Conservation (phyloP, 2,329 filamentous ascomycete species). For the Ambrosiella beaveri region DNA sequence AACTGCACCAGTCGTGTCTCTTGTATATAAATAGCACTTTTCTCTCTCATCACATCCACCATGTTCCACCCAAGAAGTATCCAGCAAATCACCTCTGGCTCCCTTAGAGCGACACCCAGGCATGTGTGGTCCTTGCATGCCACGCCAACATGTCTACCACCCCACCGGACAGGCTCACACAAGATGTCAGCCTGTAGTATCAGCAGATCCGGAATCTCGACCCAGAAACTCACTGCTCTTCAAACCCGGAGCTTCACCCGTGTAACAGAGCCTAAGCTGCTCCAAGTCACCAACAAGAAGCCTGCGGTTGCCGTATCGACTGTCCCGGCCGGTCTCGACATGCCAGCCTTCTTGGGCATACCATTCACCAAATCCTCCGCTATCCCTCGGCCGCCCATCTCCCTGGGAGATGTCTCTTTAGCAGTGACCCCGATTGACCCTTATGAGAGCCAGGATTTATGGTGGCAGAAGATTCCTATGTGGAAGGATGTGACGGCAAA, state of each 20-base stretch:
- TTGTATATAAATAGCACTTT: no score
- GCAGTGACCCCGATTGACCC: not conserved
- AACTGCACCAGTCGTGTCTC: no score
- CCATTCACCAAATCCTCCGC: not conserved
- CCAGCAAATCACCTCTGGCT: no score
- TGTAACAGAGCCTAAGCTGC: not conserved
- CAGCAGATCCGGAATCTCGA: not conserved
- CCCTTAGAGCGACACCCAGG: no score
- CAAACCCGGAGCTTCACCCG: not conserved
- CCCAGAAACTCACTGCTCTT: not conserved
- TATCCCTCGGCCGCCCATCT: not conserved
- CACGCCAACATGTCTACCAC: no score
- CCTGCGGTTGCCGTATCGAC: not conserved
- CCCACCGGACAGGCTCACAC: no score
- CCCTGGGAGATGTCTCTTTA: no score
- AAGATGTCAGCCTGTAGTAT: not conserved
- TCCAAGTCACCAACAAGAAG: not conserved
- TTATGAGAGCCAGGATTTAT: slow-evolving; percentile 20
- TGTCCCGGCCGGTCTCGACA: not conserved
- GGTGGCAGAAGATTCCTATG: slow-evolving; percentile 32
- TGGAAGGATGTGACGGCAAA: slow-evolving; percentile 31
- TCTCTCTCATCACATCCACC: no score
- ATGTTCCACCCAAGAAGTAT: no score
- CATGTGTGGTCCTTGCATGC: no score
- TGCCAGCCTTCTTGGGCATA: not conserved